Conservation (phyloP, 2,329 filamentous ascomycete species). For the Colletotrichum graminicola region DNA sequence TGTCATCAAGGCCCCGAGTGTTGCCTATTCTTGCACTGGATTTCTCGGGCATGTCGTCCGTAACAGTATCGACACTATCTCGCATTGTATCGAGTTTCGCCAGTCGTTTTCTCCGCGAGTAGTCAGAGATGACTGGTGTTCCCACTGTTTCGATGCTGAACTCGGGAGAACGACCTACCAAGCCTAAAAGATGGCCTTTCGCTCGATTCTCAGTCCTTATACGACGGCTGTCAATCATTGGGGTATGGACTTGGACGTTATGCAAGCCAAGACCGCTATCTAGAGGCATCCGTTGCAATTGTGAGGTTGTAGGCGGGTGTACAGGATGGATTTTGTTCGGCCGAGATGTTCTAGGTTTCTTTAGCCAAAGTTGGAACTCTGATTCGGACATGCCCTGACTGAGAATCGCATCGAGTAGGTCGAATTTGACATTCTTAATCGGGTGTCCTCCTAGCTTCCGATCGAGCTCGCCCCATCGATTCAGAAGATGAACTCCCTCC, state of each 20-base stretch:
- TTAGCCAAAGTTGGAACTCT: not conserved
- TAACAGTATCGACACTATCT: not conserved
- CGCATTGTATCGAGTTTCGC: not conserved
- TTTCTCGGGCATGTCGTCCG: too few relatives aligned
- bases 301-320: not conserved
- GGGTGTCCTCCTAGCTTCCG: not conserved
- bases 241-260: not conserved
- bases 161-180: not conserved
- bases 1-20: not conserved
- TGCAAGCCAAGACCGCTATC: not conserved
- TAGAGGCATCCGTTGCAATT: not conserved
- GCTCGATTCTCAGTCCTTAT: not conserved
- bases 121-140: not conserved
- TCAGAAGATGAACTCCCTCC: not conserved
- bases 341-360: not conserved
- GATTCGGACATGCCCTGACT: not conserved
- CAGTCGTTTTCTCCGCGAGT: not conserved
- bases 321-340: not conserved
- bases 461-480: not conserved
- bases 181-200: not conserved
- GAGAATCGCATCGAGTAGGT: slow-evolving; percentile 16
- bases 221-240: not conserved
- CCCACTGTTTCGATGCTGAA: too few relatives aligned
- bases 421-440: not conserved
- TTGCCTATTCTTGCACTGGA: not conserved